These are phyloP conservation scores for Didymosphaeria variabile DNA, from an alignment of 2,329 filamentous ascomycete genomes.

Conservation along the genomic window DNA sequence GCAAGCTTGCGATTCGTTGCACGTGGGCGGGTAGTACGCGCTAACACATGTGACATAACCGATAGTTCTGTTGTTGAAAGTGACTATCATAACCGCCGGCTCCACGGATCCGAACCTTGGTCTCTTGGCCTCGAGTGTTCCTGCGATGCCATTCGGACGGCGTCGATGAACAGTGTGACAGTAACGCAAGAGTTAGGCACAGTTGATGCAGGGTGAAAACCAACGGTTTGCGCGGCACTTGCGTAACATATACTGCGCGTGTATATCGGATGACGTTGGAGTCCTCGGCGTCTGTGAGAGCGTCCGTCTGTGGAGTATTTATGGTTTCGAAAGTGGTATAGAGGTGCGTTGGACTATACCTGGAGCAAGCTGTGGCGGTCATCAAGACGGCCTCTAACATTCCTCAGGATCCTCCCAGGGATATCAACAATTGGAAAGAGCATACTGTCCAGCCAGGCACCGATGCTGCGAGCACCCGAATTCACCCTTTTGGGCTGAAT, in stretches of 20 bases:
- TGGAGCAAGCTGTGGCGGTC: background rate
- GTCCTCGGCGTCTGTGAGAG: no score
- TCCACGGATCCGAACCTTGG: slow-evolving; percentile 2
- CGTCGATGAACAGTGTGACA: background rate
- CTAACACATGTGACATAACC: slow-evolving; percentile 3
- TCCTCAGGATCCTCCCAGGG: background rate
- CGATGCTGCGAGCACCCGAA: background rate
- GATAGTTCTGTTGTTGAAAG: background rate
- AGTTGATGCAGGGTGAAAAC: background rate
- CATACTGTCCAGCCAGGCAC: background rate
- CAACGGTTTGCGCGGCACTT: background rate
- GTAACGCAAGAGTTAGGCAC: background rate
- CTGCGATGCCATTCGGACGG: background rate
- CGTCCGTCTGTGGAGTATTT: background rate
- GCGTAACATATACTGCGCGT: background rate
- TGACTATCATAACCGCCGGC: background rate
- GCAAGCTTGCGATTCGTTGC: background rate
- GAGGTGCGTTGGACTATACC: background rate
- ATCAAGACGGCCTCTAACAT: background rate
- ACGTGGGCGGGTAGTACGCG: background rate
- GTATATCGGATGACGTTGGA: background rate
- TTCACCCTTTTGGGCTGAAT: background rate
- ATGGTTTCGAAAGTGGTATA: background rate
- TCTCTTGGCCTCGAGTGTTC: background rate
- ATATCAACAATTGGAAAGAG: background rate